Evolutionary conservation across 768 basidiomycete genomes (phyloP).

Genomic region (Asterophora parasitica): DNA sequence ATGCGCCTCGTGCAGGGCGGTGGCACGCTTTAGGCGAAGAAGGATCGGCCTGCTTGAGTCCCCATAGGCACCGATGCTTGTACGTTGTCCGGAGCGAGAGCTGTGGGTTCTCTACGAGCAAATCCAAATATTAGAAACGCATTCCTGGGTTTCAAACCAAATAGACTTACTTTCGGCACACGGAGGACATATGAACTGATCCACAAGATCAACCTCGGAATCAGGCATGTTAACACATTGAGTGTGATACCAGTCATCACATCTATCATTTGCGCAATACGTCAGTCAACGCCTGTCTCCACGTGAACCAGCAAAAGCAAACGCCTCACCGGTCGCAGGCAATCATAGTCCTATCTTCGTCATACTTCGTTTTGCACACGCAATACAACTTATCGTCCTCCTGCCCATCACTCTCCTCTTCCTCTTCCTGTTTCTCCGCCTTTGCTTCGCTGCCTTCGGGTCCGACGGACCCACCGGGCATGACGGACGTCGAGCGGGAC

Average conservation of each 20-base stretch:
- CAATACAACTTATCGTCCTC: conserved; percentile 82
- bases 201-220: conserved; percentile 79
- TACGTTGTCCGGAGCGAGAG: conserved; percentile 69
- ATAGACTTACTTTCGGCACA: conserved; percentile 65
- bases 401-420: conserved; percentile 38
- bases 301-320: conserved; percentile 4
- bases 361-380: conserved; percentile 81
- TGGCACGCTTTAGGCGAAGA: conserved; percentile 67
- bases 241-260: conserved; percentile 94
- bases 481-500: conserved; percentile 67
- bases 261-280: conserved; percentile 38
- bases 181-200: conserved; percentile 85
- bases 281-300: neutral
- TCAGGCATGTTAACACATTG: conserved; percentile 81
- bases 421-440: conserved; percentile 41
- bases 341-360: conserved; percentile 88
- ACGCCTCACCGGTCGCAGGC: conserved; percentile 79
- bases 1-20: conserved; percentile 71
- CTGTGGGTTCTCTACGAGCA: conserved; percentile 47
- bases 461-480: conserved; percentile 46
- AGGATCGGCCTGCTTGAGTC: conserved; percentile 59
- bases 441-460: conserved; percentile 32
- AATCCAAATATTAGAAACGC: neutral
- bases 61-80: conserved; percentile 73
- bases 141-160: neutral